Evolutionary conservation across 805 yeast species (phyloP).

Genomic region (Metschnikowia henanensis): DNA sequence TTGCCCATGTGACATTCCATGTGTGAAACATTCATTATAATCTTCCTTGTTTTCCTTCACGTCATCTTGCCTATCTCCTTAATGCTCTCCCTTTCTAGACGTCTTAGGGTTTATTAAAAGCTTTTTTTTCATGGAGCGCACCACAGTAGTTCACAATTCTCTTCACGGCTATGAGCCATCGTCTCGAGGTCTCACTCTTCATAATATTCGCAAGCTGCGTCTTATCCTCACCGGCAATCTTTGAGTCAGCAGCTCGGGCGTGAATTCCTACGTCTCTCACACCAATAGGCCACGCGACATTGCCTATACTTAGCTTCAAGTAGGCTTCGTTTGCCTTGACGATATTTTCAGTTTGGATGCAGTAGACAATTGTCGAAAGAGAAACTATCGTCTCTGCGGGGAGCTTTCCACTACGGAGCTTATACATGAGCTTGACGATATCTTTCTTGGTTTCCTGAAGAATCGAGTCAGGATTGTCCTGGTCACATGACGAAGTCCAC

Average conservation of each 20-base stretch:
- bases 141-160: conserved; percentile 51
- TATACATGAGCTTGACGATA: conserved; percentile 52
- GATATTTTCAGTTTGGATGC: conserved; percentile 56
- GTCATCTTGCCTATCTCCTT: too few species aligned
- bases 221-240: conserved; percentile 48
- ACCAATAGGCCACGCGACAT: conserved; percentile 93
- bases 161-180: conserved; percentile 77
- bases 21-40: too few species aligned
- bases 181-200: conserved; percentile 72
- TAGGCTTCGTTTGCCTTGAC: conserved; percentile 64
- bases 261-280: conserved; percentile 79
- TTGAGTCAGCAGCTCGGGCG: conserved; percentile 62
- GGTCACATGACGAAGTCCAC: conserved; percentile 35
- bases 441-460: conserved; percentile 38
- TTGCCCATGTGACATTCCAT: too few species aligned
- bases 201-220: conserved; percentile 63
- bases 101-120: neutral
- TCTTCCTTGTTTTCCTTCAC: too few species aligned
- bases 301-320: conserved; percentile 77
- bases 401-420: conserved; percentile 36
- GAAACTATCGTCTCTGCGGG: conserved; percentile 49
- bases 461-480: conserved; percentile 12
- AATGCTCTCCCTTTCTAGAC: neutral
- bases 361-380: conserved; percentile 56
- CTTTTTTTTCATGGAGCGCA: conserved; percentile 1